Evolutionary conservation across 2,329 filamentous ascomycete species (phyloP).

Genomic region (Colletotrichum sp.): DNA sequence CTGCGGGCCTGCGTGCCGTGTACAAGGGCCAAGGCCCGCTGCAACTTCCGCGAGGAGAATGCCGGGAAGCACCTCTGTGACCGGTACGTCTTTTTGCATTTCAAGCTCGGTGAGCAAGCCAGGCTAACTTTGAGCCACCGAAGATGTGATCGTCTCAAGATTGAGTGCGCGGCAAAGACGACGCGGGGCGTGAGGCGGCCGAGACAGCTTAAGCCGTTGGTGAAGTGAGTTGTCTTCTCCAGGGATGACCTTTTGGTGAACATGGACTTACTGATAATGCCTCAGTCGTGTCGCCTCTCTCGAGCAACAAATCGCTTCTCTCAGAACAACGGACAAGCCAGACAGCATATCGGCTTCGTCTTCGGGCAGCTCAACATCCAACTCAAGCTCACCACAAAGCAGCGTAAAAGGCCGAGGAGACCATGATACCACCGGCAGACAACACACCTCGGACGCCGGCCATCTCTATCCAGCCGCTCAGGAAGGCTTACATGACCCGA

Average conservation of each 20-base stretch:
- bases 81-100: neutral
- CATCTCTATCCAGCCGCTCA: neutral
- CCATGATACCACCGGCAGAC: neutral
- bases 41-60: constrained; percentile 19
- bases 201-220: constrained; percentile 30
- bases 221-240: constrained; percentile 25
- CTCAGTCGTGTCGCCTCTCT: constrained; percentile 28
- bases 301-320: constrained; percentile 25
- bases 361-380: neutral
- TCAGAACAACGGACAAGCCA: constrained; percentile 9
- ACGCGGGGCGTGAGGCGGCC: constrained; percentile 34
- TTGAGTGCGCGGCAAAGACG: constrained; percentile 32
- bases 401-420: neutral
- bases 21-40: constrained; percentile 22
- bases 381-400: neutral
- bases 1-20: constrained; percentile 23
- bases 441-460: neutral
- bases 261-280: neutral
- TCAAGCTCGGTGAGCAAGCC: neutral
- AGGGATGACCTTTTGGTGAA: neutral
- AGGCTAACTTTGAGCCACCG: neutral
- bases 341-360: neutral
- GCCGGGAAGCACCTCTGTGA: constrained; percentile 14
- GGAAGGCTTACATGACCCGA: neutral
- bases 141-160: constrained; percentile 30